Percentiles rank a stretch among this genome's conserved stretches.
phyloP scores from a whole-genome alignment of 2,329 filamentous ascomycete species.

The Sclerotinia minor region DNA sequence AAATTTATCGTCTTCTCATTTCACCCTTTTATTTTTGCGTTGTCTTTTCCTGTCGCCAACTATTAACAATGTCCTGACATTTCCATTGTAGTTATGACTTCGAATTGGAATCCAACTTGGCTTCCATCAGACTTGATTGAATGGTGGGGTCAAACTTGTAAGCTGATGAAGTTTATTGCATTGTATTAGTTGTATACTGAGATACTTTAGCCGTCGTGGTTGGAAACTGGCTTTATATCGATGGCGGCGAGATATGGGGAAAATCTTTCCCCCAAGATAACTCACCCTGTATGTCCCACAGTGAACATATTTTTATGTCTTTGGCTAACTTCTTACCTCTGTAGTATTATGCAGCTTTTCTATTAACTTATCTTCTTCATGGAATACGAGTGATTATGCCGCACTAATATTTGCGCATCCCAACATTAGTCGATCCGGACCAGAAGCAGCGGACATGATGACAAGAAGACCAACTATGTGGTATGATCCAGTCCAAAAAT shows the following conservation, averaged over 20 bases:
- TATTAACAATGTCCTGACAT: neutral
- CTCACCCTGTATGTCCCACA: neutral
- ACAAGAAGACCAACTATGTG: constrained; percentile 1
- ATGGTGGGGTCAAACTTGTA: neutral
- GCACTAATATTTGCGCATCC: neutral
- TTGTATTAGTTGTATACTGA: neutral
- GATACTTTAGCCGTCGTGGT: neutral
- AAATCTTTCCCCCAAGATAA: neutral
- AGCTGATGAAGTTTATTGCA: neutral
- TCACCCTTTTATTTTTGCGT: neutral
- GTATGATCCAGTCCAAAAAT: neutral
- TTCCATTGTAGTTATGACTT: neutral
- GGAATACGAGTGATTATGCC: neutral
- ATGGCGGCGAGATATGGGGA: neutral
- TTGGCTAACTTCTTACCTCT: neutral
- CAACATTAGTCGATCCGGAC: neutral
- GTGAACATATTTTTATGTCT: no score
- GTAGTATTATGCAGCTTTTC: neutral
- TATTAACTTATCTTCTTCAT: neutral
- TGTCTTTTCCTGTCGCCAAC: neutral
- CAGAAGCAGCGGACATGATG: neutral
- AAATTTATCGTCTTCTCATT: neutral
- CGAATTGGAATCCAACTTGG: neutral
- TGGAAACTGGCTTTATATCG: neutral
- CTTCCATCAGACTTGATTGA: neutral